Conservation (phyloP, 1,139 yeast species). For the Kurtzmaniella quercitrusa region DNA sequence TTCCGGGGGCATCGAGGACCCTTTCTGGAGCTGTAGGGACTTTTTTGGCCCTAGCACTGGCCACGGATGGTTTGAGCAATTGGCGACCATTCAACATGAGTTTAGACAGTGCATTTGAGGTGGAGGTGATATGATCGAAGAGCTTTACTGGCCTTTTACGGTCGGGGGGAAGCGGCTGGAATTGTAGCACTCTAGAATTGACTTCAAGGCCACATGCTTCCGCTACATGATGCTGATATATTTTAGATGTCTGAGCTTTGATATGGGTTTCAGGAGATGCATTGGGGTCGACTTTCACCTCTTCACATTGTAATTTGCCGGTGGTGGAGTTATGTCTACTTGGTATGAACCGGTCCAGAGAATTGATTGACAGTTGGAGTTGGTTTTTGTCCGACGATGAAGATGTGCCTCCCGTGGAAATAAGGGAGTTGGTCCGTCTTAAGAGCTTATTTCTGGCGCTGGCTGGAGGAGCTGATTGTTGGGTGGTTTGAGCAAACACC, state of each 20-base stretch:
- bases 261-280: conserved; percentile 54
- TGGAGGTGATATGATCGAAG: conserved; percentile 17
- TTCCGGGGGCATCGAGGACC: conserved; percentile 94
- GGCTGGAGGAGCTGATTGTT: conserved; percentile 7
- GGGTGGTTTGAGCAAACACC: conserved; percentile 7
- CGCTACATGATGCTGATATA: conserved; percentile 83
- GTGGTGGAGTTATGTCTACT: conserved; percentile 40
- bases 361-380: conserved; percentile 19
- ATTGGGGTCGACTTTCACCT: conserved; percentile 36
- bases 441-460: conserved; percentile 20
- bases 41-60: conserved; percentile 58
- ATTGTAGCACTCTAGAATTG: conserved; percentile 80
- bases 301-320: conserved; percentile 33
- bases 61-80: conserved; percentile 39
- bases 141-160: conserved; percentile 54
- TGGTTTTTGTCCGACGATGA: conserved; percentile 16
- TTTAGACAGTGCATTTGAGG: conserved; percentile 23
- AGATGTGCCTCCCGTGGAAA: conserved; percentile 22
- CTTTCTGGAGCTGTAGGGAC: conserved; percentile 89
- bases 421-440: conserved; percentile 35
- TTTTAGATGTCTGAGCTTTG: conserved; percentile 63
- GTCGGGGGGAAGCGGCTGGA: conserved; percentile 84
- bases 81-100: conserved; percentile 10
- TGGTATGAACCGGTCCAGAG: conserved; percentile 43
- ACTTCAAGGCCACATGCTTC: conserved; percentile 90